phyloP scores from a whole-genome alignment of 2,329 filamentous ascomycete species.

The Xylariales sp. region DNA sequence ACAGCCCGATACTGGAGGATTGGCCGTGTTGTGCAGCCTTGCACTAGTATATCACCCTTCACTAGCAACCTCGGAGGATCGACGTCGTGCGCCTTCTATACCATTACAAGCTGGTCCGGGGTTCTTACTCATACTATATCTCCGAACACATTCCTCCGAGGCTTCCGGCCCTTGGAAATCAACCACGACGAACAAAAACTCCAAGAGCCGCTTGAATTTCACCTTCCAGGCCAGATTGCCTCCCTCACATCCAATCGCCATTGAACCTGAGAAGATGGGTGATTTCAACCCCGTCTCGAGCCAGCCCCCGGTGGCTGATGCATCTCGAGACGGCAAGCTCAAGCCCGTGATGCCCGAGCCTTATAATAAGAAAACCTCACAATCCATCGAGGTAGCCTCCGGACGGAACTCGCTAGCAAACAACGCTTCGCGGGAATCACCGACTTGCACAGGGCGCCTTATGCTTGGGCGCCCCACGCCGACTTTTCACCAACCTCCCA shows the following conservation, averaged over 20 bases:
- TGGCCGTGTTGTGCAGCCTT: background rate
- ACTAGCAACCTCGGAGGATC: background rate
- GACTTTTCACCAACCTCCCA: constrained; percentile 54
- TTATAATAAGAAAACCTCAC: constrained; percentile 18
- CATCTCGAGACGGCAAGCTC: background rate
- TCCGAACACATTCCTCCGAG: background rate
- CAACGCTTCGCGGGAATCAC: constrained; percentile 18
- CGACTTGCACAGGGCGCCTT: constrained; percentile 20
- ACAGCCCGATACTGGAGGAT: constrained; percentile 15
- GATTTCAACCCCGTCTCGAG: background rate
- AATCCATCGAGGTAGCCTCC: constrained; percentile 10
- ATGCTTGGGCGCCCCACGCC: constrained; percentile 9
- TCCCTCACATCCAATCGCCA: background rate
- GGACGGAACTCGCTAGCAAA: constrained; percentile 13
- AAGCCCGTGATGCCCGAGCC: constrained; percentile 10
- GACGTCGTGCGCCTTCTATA: constrained; percentile 2
- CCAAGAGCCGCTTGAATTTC: background rate
- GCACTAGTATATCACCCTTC: background rate
- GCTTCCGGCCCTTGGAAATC: constrained; percentile 2
- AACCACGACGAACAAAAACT: background rate
- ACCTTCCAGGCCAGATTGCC: background rate
- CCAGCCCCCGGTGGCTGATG: constrained; percentile 19
- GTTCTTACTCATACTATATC: background rate
- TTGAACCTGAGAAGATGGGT: constrained; percentile 19
- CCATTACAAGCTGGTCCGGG: background rate